Conservation (phyloP, 768 basidiomycete genomes). For the Chalciporus chontae region DNA sequence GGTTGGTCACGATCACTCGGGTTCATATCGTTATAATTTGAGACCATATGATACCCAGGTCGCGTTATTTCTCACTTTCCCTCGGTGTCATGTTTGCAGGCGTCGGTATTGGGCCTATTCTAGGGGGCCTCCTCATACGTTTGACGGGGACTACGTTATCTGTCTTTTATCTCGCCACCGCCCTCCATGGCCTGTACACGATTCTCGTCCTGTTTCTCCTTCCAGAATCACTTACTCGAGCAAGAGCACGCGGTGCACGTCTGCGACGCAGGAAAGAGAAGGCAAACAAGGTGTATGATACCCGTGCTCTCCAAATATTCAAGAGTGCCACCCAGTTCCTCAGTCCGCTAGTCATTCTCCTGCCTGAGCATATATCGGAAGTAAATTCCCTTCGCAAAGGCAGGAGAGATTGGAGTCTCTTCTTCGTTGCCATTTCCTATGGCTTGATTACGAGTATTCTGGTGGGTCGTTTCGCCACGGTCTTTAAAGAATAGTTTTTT, state of each 20-base stretch:
- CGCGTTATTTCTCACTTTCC: conserved; percentile 59
- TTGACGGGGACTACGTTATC: conserved; percentile 51
- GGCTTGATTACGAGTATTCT: conserved; percentile 43
- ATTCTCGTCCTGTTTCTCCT: conserved; percentile 54
- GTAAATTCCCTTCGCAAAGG: conserved; percentile 38
- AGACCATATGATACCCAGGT: conserved; percentile 36
- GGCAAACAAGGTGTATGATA: not conserved
- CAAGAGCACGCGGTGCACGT: conserved; percentile 35
- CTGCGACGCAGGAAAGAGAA: conserved; percentile 14
- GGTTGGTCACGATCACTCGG: conserved; percentile 37
- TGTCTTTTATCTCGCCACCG: conserved; percentile 67
- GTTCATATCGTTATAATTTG: not conserved
- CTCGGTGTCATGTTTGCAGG: conserved; percentile 71
- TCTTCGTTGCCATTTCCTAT: conserved; percentile 50
- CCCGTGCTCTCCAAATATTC: conserved; percentile 17
- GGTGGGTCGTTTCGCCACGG: conserved; percentile 33
- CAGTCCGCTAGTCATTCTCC: conserved; percentile 64
- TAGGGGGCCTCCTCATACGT: conserved; percentile 65
- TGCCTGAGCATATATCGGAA: conserved; percentile 37
- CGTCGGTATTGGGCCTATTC: conserved; percentile 71
- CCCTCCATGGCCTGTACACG: conserved; percentile 48
- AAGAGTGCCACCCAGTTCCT: conserved; percentile 59
- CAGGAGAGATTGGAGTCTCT: conserved; percentile 63
- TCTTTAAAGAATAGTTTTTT: not conserved
- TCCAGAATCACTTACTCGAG: conserved; percentile 72